Evolutionary conservation across 2,329 filamentous ascomycete species (phyloP).

Genomic region (Botrytis cinerea): DNA sequence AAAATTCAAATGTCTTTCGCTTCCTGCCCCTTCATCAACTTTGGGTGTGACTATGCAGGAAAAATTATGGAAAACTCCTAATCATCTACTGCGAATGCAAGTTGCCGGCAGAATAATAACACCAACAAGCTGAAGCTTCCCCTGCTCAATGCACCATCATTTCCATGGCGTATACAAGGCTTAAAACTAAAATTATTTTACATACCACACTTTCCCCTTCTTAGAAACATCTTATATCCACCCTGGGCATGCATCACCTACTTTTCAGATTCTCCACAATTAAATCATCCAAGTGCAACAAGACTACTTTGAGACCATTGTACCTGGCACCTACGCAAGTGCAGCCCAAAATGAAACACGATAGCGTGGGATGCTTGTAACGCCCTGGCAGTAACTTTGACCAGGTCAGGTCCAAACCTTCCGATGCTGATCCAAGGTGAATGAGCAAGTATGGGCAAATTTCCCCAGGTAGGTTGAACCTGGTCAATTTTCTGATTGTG

Average conservation of each 20-base stretch:
- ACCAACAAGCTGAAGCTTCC: slow-evolving; percentile 14
- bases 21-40: slow-evolving; percentile 13
- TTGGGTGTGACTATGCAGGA: slow-evolving; percentile 2
- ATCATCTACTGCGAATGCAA: slow-evolving; percentile 2
- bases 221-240: slow-evolving; percentile 4
- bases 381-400: slow-evolving; percentile 25
- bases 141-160: slow-evolving; percentile 7
- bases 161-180: slow-evolving; percentile 15
- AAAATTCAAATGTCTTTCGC: not conserved
- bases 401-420: slow-evolving; percentile 24
- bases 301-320: slow-evolving; percentile 21
- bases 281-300: slow-evolving; percentile 24
- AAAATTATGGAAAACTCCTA: not conserved
- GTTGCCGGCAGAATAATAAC: slow-evolving; percentile 10
- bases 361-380: slow-evolving; percentile 40
- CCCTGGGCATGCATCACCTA: slow-evolving; percentile 9
- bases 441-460: slow-evolving; percentile 23
- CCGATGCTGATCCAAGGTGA: slow-evolving; percentile 23
- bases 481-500: slow-evolving; percentile 17
- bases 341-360: slow-evolving; percentile 40
- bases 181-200: slow-evolving; percentile 17
- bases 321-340: slow-evolving; percentile 22
- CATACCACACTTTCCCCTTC: slow-evolving; percentile 8
- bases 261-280: slow-evolving; percentile 6
- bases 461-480: slow-evolving; percentile 24